phyloP scores from a whole-genome alignment of 306 rosid genomes.

The Castanea sativa region DNA sequence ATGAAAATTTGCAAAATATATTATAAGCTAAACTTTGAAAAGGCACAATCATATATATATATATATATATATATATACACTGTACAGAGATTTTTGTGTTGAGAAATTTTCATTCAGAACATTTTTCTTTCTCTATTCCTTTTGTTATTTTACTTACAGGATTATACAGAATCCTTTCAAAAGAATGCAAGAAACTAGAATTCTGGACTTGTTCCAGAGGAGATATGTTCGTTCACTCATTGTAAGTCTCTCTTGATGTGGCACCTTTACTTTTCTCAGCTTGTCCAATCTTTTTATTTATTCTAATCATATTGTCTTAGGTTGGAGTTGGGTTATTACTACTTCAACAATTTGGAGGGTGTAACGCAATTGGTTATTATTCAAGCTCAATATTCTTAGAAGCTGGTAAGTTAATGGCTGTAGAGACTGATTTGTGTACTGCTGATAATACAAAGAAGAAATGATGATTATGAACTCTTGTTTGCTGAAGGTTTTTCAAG shows the following conservation, averaged over 20 bases:
- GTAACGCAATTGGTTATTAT: slow-evolving; percentile 63
- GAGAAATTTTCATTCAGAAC: no score
- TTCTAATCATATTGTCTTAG: slow-evolving; percentile 32
- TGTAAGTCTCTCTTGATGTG: slow-evolving; percentile 39
- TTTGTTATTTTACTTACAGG: no score
- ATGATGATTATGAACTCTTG: background rate
- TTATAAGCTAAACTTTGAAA: no score
- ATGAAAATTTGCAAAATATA: no score
- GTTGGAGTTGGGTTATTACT: slow-evolving; percentile 86
- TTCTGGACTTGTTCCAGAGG: slow-evolving; percentile 59
- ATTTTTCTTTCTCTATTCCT: no score
- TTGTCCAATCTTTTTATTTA: slow-evolving; percentile 9
- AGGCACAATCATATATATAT: no score
- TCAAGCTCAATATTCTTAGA: slow-evolving; percentile 70
- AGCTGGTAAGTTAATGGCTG: slow-evolving; percentile 49
- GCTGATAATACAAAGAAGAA: background rate
- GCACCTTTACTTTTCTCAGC: background rate
- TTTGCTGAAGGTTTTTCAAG: slow-evolving; percentile 67
- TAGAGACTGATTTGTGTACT: background rate
- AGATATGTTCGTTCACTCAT: slow-evolving; percentile 65
- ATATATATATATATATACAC: no score
- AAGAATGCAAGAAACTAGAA: slow-evolving; percentile 45
- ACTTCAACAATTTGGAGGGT: slow-evolving; percentile 84
- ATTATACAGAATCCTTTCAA: slow-evolving; percentile 23
- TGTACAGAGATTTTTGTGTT: no score